Evolutionary conservation across 2,329 filamentous ascomycete species (phyloP), one percentile per base, ranked within the genome.

Genomic region (Alternaria conjuncta): DNA sequence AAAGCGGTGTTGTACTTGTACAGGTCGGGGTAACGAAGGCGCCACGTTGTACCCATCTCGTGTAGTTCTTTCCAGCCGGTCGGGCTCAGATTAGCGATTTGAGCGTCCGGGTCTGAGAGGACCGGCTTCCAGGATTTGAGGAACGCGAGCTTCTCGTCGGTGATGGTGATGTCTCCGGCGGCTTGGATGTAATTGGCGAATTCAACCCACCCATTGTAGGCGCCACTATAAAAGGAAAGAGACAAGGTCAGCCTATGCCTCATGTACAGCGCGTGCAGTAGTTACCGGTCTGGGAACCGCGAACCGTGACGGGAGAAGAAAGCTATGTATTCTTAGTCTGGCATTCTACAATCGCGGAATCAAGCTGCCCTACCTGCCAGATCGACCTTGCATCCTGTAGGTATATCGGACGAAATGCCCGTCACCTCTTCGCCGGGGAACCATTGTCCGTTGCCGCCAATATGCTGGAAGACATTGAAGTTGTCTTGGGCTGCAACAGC

Each of bases 21-120:
- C 18, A 90, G 82, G 41, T 84, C 75, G 0, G 84, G 81, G 70
- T 84, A 85, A 68, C 76, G 77, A 55, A 72, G 72, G 55, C 77
- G 73, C 55, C 87, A 80, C 4, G 80, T 80, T 59, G 87, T 86
- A 6, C 86, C 87, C 76, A 89, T 80, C 61, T 87, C 85, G 44
- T 85, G 83, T 0, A 85, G 78, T 74, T 91, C 89, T 67, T 89
- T 89, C 71, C 86, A 88, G 0, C 89, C 89, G 1, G 88, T 90
- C 6, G 86, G 80, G 20, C 86, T 89, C 46, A 88, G 75, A 71
- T 88, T 86, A 5, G 86, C 80, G 21, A 91, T 87, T 72, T 91
- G 86, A 9, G 83, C 78, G 0, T 78, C 76, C 0, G 87, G 86
- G 60, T 88, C 79, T 2, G 82, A 85, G 26, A 91, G 79, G 1